Conservation (phyloP, 1,139 yeast genomes). For the Pichia norvegensis region DNA sequence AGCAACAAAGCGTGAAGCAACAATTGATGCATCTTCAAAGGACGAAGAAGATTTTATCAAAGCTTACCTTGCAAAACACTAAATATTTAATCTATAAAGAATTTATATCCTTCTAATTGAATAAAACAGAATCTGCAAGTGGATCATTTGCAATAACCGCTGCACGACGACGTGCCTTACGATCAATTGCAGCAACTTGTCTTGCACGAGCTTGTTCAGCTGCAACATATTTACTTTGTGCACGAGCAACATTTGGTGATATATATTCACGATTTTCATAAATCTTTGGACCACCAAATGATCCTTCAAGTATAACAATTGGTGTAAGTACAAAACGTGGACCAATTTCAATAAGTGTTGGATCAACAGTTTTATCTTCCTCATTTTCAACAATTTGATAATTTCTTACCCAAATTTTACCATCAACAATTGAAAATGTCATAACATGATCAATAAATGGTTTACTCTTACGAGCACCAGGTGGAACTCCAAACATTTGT, state of each 20-base stretch:
- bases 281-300: slow-evolving; percentile 96
- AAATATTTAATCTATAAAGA: too few species aligned
- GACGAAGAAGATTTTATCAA: slow-evolving; percentile 82
- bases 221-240: slow-evolving; percentile 72
- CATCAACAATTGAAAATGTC: slow-evolving; percentile 88
- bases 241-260: slow-evolving; percentile 90
- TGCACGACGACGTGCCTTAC: slow-evolving; percentile 70
- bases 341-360: slow-evolving; percentile 81
- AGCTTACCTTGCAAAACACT: slow-evolving; percentile 28
- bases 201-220: slow-evolving; percentile 76
- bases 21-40: slow-evolving; percentile 68
- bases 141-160: slow-evolving; percentile 76
- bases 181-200: slow-evolving; percentile 69
- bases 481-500: slow-evolving; percentile 95
- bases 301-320: slow-evolving; percentile 88
- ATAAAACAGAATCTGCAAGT: slow-evolving; percentile 68
- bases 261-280: slow-evolving; percentile 96
- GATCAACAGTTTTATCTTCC: slow-evolving; percentile 24
- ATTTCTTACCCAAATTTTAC: slow-evolving; percentile 92
- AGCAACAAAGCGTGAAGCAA: slow-evolving; percentile 40
- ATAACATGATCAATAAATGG: slow-evolving; percentile 94
- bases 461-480: slow-evolving; percentile 85
- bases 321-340: slow-evolving; percentile 93
- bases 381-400: slow-evolving; percentile 79
- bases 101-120: too few species aligned